Base-by-base conservation (phyloP, 2,329 filamentous ascomycete species). In the Nakataea oryzae region DNA sequence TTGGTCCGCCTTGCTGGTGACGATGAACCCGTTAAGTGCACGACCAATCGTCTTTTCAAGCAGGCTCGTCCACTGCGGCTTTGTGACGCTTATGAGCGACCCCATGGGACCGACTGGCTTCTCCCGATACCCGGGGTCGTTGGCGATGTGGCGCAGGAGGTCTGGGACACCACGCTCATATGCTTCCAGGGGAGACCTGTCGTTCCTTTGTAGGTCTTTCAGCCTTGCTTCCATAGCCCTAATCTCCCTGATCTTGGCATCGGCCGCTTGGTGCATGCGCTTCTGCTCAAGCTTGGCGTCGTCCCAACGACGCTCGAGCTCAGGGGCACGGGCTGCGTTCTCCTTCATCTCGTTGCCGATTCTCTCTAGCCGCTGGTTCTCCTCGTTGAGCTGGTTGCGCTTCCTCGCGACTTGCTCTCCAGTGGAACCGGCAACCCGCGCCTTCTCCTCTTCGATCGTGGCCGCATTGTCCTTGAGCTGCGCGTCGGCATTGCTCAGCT, bases 91-190 rank as follows among this genome's bases (percentile, higher is more conserved):
- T 60, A 99, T 81, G 69, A 95, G 84, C 28, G 86, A 78, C 32
- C 93, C 95, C 17, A 97, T 78, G 0, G 95, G 95, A 0, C 95
- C 95, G 41, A 97, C 79, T 2, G 95, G 95, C 65, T 82, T 87
- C 56, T 83, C 77, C 28, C 79, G 76, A 70, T 96, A 97, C 0
- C 86, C 79, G 2, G 65, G 73, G 63, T 96, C 90, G n/a, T 78
- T 76, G 7, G 85, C 79, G 64, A 97, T 90, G n/a, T 81, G 81
- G 61, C 75, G 79, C 8, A 96, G 74, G 3, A 97, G 81, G 2
- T 78, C 74, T 1, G 81, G 78, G 68, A 96, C 82, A 54, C 81
- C 81, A 1, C 74, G 72, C 55, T 86, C 83, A 68, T 88, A 97
- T 0, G 82, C 87, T 63, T 81, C 82, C 57, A 84, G 83, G 57